Conservation (phyloP, 2,329 filamentous ascomycete genomes). For the Cytospora piceicola region DNA sequence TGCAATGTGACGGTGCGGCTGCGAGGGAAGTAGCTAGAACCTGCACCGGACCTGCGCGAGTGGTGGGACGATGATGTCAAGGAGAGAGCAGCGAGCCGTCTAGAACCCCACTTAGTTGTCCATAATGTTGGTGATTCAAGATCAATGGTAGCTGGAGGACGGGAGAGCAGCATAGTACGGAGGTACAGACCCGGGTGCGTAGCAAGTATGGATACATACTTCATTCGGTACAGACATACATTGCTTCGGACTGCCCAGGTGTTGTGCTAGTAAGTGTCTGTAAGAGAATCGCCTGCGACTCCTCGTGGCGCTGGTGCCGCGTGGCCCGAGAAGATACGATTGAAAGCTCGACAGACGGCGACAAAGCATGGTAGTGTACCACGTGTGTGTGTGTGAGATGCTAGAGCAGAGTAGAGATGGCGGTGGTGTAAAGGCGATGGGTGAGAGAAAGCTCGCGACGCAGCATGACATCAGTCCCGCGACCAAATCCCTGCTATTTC, state of each 20-base stretch:
- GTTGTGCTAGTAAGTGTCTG: background rate
- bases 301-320: conserved; percentile 1
- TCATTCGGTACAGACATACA: background rate
- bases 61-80: conserved; percentile 21
- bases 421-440: background rate
- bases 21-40: background rate
- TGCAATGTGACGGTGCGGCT: conserved; percentile 2
- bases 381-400: background rate
- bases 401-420: background rate
- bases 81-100: background rate
- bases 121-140: background rate
- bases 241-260: background rate
- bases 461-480: conserved; percentile 22
- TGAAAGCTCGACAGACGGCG: background rate
- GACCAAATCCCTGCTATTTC: background rate
- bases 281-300: background rate
- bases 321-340: conserved; percentile 2
- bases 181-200: background rate
- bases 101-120: background rate
- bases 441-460: background rate
- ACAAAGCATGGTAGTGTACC: background rate
- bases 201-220: background rate
- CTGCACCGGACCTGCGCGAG: background rate
- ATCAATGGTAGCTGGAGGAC: background rate
- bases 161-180: background rate